Base-by-base conservation (phyloP, 352 stramenopile species). In the Thraustochytrium sp. region DNA sequence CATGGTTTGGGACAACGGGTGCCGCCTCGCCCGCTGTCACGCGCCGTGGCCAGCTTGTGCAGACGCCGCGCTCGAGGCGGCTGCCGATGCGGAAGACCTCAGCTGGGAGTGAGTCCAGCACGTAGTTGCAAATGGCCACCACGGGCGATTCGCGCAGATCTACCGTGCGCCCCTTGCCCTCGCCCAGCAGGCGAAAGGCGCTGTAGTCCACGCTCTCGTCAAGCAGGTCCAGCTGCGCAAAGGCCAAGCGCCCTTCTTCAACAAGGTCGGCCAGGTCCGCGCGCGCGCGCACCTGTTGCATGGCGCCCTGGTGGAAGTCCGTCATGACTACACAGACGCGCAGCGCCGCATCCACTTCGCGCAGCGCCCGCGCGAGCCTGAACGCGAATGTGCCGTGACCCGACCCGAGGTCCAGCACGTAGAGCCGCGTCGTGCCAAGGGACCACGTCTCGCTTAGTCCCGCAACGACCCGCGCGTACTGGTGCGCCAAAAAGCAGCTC, bases 291-390 rank as follows among this genome's bases (percentile, higher is more conserved):
- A 62, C 13, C 34, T 34, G 8, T 11, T 46, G 13, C 42, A 62
- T 40, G 34, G 26, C 49, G 2, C 29, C 29, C 23, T 21, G n/a
- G 34, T 77, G 65, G 46, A 77, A 77, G 49, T 77, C 65, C 9
- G 65, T 72, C 65, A 77, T 77, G 46, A 77, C 31, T 18, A 77
- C 65, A n/a, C 42, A 55, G 13, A 26, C 34, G 59, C 59, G 11
- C 46, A 18, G 16, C 13, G 21, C 26, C 42, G 18, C 16, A 23
- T 29, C 18, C 34, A 11, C 26, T 2, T 73, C 18, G 8, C 65
- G 65, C 11, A 77, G 46, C 18, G 42, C 42, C 13, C 34, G 31
- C 18, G 65, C 65, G 23, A 77, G 65, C 9, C 65, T 23, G 23
- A 77, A 23, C 2, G 38, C 65, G 34, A 77, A 62, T 3, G 42